Conservation (phyloP, 495 filamentous ascomycete species). For the Aeminium ludgeri region DNA sequence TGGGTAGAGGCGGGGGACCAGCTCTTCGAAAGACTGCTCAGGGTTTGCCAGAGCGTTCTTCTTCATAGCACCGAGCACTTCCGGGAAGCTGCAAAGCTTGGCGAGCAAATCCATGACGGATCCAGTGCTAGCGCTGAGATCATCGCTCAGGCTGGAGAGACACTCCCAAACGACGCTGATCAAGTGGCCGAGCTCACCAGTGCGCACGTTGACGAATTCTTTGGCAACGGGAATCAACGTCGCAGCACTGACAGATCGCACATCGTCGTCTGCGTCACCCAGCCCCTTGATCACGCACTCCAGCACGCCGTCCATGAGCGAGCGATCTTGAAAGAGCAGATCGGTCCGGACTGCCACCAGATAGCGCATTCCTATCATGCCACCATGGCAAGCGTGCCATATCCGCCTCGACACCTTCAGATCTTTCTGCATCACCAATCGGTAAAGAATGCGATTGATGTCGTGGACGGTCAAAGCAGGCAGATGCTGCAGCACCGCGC, state of each 20-base stretch:
- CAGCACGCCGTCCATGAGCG: slow-evolving; percentile 85
- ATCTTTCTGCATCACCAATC: slow-evolving; percentile 83
- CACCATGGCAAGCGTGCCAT: slow-evolving; percentile 94
- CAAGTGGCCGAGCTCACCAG: slow-evolving; percentile 53
- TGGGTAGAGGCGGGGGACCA: slow-evolving; percentile 87
- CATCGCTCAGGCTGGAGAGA: slow-evolving; percentile 84
- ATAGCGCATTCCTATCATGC: slow-evolving; percentile 91
- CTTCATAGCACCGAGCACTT: slow-evolving; percentile 91
- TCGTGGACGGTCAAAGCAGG: slow-evolving; percentile 55
- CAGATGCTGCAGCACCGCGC: slow-evolving; percentile 69
- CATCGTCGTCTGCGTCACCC: slow-evolving; percentile 81
- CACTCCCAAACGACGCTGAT: slow-evolving; percentile 97
- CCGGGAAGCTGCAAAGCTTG: slow-evolving; percentile 83
- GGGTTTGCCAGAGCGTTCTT: slow-evolving; percentile 64
- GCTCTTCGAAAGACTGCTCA: slow-evolving; percentile 71
- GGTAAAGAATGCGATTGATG: slow-evolving; percentile 64
- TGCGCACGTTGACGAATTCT: slow-evolving; percentile 75
- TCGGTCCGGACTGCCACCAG: slow-evolving; percentile 89
- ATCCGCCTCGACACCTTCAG: slow-evolving; percentile 43
- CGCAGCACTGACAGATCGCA: slow-evolving; percentile 88
- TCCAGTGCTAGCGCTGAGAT: slow-evolving; percentile 90
- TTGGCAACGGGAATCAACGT: slow-evolving; percentile 89
- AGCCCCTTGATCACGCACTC: slow-evolving; percentile 87
- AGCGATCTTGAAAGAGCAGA: slow-evolving; percentile 59
- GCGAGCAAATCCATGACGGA: slow-evolving; percentile 95